phyloP scores from a whole-genome alignment of 148 eudicot genomes.

The Nepenthes mirabilis region DNA sequence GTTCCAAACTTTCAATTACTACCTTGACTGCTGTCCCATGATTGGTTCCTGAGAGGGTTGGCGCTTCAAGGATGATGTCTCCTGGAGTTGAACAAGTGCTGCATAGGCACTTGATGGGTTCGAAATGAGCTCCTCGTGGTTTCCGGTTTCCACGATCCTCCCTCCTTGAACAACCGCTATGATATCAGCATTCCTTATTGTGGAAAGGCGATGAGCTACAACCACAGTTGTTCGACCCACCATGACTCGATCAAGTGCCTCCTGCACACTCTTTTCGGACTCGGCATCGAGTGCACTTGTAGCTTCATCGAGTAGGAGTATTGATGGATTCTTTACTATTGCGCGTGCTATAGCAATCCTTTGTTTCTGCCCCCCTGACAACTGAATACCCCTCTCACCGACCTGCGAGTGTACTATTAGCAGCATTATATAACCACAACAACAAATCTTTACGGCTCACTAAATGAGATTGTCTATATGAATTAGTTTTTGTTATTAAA shows the following conservation, averaged over 20 bases:
- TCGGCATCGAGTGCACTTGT: constrained; percentile 97
- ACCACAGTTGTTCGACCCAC: constrained; percentile 86
- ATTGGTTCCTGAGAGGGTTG: constrained; percentile 35
- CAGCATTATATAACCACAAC: background rate
- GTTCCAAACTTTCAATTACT: background rate
- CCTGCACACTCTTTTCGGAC: constrained; percentile 92
- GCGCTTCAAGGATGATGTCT: constrained; percentile 38
- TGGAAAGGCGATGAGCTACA: constrained; percentile 91
- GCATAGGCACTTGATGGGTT: constrained; percentile 61
- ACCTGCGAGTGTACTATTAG: constrained; percentile 38
- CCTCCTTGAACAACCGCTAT: constrained; percentile 91
- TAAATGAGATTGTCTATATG: too few relatives aligned
- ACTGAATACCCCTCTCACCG: constrained; percentile 85
- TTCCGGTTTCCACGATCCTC: constrained; percentile 76
- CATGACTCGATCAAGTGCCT: constrained; percentile 97
- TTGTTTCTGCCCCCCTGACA: constrained; percentile 97
- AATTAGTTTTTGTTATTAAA: too few relatives aligned
- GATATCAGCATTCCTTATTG: constrained; percentile 81
- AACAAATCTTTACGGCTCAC: too few relatives aligned
- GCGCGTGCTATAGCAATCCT: constrained; percentile 94
- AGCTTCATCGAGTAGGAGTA: constrained; percentile 87
- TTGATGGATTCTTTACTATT: constrained; percentile 79
- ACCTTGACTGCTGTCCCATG: constrained; percentile 63
- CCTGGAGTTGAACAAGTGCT: constrained; percentile 80
- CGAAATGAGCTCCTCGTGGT: constrained; percentile 80